Evolutionary conservation across 495 filamentous ascomycete species (phyloP).

Genomic region (Talaromyces wortmannii): DNA sequence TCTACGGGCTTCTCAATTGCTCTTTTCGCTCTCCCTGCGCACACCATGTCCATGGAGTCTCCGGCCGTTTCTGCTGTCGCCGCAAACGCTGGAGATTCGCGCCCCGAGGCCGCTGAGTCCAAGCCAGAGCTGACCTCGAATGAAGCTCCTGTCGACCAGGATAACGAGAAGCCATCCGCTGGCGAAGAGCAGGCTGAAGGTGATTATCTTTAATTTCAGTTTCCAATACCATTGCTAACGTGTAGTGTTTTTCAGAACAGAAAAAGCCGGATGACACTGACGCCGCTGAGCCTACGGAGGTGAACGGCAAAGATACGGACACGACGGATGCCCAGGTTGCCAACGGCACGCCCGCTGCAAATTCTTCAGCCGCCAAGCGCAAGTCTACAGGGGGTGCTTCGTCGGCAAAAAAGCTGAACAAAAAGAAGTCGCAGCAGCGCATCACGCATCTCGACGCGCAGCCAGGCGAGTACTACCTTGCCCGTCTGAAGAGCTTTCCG

Average conservation of each 20-base stretch:
- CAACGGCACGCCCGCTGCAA: slow-evolving; percentile 40
- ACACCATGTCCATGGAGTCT: slow-evolving; percentile 40
- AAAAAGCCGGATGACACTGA: slow-evolving; percentile 1
- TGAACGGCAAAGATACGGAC: slow-evolving; percentile 16
- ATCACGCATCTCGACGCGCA: slow-evolving; percentile 69
- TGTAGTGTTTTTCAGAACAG: neutral
- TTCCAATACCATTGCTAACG: neutral
- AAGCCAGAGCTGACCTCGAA: slow-evolving; percentile 15
- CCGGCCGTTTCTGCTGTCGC: slow-evolving; percentile 25
- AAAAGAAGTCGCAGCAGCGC: slow-evolving; percentile 70
- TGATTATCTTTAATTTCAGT: slow-evolving; percentile 6
- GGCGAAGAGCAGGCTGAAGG: slow-evolving; percentile 24
- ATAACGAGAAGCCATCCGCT: slow-evolving; percentile 20
- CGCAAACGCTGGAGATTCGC: slow-evolving; percentile 23
- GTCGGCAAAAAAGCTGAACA: slow-evolving; percentile 70
- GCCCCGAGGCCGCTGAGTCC: slow-evolving; percentile 21
- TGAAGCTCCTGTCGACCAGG: slow-evolving; percentile 18
- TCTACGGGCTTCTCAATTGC: slow-evolving; percentile 5
- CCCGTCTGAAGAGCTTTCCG: slow-evolving; percentile 82
- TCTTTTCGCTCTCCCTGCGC: slow-evolving; percentile 11
- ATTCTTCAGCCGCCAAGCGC: slow-evolving; percentile 40
- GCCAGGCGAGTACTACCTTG: slow-evolving; percentile 80
- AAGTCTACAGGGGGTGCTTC: slow-evolving; percentile 63
- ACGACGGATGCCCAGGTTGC: slow-evolving; percentile 11
- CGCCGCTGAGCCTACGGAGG: slow-evolving; percentile 18